Conservation (phyloP, 805 yeast genomes). For the Hyphopichia homilentoma region DNA sequence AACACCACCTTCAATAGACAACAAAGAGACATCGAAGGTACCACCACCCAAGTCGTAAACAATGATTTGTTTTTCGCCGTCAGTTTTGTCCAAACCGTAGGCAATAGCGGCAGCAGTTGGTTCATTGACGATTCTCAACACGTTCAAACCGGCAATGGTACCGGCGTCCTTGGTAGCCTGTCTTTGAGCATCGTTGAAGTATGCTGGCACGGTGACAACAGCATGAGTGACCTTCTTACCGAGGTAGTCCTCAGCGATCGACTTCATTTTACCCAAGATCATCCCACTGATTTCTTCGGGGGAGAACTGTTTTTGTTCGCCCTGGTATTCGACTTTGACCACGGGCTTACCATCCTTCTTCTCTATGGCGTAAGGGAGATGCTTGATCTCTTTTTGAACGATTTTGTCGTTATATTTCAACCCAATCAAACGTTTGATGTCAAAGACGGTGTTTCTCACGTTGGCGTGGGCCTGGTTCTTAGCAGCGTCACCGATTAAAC, state of each 20-base stretch:
- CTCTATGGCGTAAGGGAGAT: slow-evolving; percentile 79
- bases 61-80: slow-evolving; percentile 45
- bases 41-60: slow-evolving; percentile 51
- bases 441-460: slow-evolving; percentile 87
- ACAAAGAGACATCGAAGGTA: slow-evolving; percentile 79
- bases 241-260: slow-evolving; percentile 84
- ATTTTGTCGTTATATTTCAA: slow-evolving; percentile 79
- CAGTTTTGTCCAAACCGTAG: slow-evolving; percentile 52
- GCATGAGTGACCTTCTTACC: slow-evolving; percentile 64
- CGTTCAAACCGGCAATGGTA: slow-evolving; percentile 92
- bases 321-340: slow-evolving; percentile 77
- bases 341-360: slow-evolving; percentile 74
- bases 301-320: slow-evolving; percentile 81
- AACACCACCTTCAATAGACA: slow-evolving; percentile 68
- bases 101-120: slow-evolving; percentile 85
- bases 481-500: slow-evolving; percentile 95
- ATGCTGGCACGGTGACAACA: slow-evolving; percentile 95
- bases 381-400: slow-evolving; percentile 56
- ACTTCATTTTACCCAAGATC: slow-evolving; percentile 87
- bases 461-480: slow-evolving; percentile 96
- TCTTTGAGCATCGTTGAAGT: slow-evolving; percentile 96
- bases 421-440: slow-evolving; percentile 92
- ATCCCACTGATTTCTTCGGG: slow-evolving; percentile 95
- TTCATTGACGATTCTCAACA: slow-evolving; percentile 91
- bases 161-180: slow-evolving; percentile 99